Evolutionary conservation across 306 rosid genomes (phyloP).

Genomic region (Dryas octopetala): DNA sequence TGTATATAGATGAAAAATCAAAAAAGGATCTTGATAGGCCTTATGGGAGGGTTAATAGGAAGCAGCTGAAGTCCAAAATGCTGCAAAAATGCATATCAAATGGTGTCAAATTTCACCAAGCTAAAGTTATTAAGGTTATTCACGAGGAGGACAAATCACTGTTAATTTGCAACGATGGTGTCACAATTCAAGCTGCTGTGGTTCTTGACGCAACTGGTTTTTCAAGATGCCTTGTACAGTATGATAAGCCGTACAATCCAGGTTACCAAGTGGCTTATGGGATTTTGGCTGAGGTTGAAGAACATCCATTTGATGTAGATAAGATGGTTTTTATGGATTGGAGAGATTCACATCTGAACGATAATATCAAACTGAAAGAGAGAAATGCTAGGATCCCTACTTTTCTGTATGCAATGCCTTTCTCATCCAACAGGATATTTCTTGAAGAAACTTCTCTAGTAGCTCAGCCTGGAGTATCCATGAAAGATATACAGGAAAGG

Average conservation of each 20-base stretch:
- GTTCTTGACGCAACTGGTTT: constrained; percentile 99
- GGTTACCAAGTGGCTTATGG: constrained; percentile 99
- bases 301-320: constrained; percentile 83
- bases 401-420: constrained; percentile 97
- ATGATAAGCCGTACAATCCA: constrained; percentile 88
- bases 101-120: constrained; percentile 91
- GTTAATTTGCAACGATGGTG: constrained; percentile 83
- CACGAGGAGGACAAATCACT: constrained; percentile 81
- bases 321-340: constrained; percentile 99
- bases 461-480: constrained; percentile 83
- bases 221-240: constrained; percentile 89
- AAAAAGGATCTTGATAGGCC: constrained; percentile 78
- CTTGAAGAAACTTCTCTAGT: constrained; percentile 96
- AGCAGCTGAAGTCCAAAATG: constrained; percentile 88
- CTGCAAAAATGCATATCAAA: constrained; percentile 79
- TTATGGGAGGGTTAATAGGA: constrained; percentile 95
- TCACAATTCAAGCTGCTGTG: constrained; percentile 81
- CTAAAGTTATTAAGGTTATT: constrained; percentile 77
- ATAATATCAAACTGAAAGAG: constrained; percentile 54
- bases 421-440: constrained; percentile 79
- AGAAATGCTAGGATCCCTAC: constrained; percentile 81
- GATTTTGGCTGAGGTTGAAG: constrained; percentile 94
- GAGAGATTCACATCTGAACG: constrained; percentile 86
- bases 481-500: constrained; percentile 87
- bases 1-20: constrained; percentile 55